Base-by-base conservation (phyloP, 441 rosid genomes). In the Erodium texanum region DNA sequence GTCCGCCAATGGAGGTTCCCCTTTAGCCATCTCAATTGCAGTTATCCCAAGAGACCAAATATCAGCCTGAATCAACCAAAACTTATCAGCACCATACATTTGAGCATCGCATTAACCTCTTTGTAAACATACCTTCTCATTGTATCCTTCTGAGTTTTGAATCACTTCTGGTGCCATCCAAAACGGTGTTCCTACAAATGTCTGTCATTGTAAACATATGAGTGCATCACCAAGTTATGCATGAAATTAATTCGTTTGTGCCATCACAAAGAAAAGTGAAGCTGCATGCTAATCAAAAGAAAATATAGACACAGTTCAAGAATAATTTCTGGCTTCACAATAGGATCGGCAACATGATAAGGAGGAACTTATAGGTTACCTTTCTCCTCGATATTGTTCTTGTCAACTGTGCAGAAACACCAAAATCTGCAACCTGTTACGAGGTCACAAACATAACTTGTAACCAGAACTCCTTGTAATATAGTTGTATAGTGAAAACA, bases 161-260 rank as follows among this genome's bases (percentile, higher is more conserved):
- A 95, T 95, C 61, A 95, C 99, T 82, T 95, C 99, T 5, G 99
- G 99, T 45, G 99, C 99, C 99, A 95, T 95, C 98, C 99, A 95
- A 82, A 95, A 95, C 73, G 99, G 99, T 58, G 99, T 95, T 81
- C 99, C 99, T 69, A 95, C 98, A 82, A 95, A 90, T 73, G 99
- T 95, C 99, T 95, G 93, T 68, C 75, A 80, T 76, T 68, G 77
- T 71, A 74, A 75, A 68, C 71, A 76, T 64, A 83, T 86, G 74
- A 92, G 88, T 75, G 50, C 62, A 68, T 23, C 16, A 14, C 29
- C 34, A 24, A 61, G 64, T 61, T 24, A 32, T 32, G 36, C 36
- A 32, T 32, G 36, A 32, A 5, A 32, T 32, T 32, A 32, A 7
- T 32, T 32, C 36, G 6, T 32, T 32, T 5, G 36, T 15, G 58